Conservation (phyloP, 345 rosid species). For the Hypericum perforatum region DNA sequence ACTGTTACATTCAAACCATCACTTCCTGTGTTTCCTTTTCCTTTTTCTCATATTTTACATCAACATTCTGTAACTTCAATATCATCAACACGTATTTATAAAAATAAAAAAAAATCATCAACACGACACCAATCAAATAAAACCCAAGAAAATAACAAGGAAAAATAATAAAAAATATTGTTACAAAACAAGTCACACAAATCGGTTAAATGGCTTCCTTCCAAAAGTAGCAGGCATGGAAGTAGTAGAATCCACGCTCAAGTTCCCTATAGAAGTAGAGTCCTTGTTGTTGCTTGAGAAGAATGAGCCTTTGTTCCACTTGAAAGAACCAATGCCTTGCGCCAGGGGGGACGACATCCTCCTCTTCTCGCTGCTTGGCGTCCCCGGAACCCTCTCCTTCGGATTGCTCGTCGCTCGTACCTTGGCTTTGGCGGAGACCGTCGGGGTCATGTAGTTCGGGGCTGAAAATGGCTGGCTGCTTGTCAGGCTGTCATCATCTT, state of each 20-base stretch:
- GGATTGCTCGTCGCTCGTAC: conserved; percentile 65
- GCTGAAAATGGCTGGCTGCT: conserved; percentile 86
- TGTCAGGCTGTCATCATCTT: conserved; percentile 88
- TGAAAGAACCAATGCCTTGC: conserved; percentile 63
- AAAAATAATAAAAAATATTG: conserved; percentile 6
- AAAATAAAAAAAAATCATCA: too few species aligned
- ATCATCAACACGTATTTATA: conserved; percentile 20
- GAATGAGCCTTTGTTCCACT: conserved; percentile 67
- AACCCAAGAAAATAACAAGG: conserved; percentile 15
- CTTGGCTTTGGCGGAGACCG: conserved; percentile 75
- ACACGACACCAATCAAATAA: conserved; percentile 31
- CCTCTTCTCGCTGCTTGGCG: conserved; percentile 68
- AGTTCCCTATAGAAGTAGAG: conserved; percentile 20
- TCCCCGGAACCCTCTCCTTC: conserved; percentile 45
- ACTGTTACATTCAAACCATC: conserved; percentile 25
- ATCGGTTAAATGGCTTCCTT: conserved; percentile 85
- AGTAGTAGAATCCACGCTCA: conserved; percentile 69
- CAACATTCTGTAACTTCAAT: conserved; percentile 22
- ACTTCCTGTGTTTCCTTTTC: conserved; percentile 23
- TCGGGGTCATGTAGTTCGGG: conserved; percentile 86
- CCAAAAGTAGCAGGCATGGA: conserved; percentile 77
- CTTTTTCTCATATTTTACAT: conserved; percentile 39
- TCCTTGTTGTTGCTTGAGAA: conserved; percentile 47
- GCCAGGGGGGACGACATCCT: conserved; percentile 59
- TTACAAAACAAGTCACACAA: conserved; percentile 47